Evolutionary conservation across 2,329 filamentous ascomycete genomes (phyloP).

Genomic region (Raffaelea ambrosiae): DNA sequence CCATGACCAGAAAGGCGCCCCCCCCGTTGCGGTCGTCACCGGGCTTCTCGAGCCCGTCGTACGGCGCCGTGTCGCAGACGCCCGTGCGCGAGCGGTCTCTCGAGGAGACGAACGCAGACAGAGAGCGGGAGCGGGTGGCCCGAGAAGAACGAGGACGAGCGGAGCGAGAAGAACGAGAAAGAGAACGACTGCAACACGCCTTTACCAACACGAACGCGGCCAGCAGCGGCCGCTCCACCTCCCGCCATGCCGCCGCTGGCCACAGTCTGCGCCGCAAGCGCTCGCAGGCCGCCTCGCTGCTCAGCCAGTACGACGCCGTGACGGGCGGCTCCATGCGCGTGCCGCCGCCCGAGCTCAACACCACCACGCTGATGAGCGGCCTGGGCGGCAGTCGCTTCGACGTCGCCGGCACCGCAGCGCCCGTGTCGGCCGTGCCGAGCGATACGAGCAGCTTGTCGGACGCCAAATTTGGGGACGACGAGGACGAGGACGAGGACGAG

Average conservation of each 20-base stretch:
- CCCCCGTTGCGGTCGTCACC: constrained; percentile 22
- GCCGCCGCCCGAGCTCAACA: constrained; percentile 40
- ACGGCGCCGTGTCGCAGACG: constrained; percentile 19
- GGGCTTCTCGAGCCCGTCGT: constrained; percentile 22
- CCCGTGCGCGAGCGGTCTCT: background rate
- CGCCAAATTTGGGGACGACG: background rate
- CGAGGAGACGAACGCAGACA: background rate
- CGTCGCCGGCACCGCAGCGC: constrained; percentile 39
- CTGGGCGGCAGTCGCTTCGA: constrained; percentile 29
- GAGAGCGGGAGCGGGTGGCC: background rate
- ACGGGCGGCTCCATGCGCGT: constrained; percentile 14
- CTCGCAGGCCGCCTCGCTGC: constrained; percentile 11
- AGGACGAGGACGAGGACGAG: background rate
- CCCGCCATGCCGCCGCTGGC: constrained; percentile 2
- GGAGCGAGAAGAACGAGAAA: background rate
- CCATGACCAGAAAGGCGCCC: constrained; percentile 18
- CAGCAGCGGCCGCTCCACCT: background rate
- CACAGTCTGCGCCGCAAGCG: constrained; percentile 6
- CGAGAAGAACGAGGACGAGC: background rate
- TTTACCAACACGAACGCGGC: background rate
- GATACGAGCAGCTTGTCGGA: constrained; percentile 15
- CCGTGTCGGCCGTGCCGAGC: constrained; percentile 35
- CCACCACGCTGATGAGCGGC: constrained; percentile 41
- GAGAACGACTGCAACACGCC: background rate
- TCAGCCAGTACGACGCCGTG: constrained; percentile 11